Conservation (phyloP, 148 eudicot genomes). For the Rhododendron mucronatum region DNA sequence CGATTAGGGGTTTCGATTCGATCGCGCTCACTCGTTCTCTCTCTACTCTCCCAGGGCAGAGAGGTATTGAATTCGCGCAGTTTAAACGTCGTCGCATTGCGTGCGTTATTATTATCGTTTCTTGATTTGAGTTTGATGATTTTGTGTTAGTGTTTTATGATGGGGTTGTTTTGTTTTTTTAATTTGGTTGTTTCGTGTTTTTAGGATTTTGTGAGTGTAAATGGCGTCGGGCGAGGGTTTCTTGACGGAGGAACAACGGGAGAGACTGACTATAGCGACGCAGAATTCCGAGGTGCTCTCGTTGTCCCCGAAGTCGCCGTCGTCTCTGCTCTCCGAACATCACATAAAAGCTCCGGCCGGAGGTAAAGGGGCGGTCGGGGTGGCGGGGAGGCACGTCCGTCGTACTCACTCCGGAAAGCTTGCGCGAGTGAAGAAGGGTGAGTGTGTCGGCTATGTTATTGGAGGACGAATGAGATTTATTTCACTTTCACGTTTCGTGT, state of each 20-base stretch:
- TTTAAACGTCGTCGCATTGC: not conserved
- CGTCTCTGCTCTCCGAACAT: constrained; percentile 39
- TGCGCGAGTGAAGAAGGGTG: constrained; percentile 77
- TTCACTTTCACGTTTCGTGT: not conserved
- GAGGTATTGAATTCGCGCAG: constrained; percentile 10
- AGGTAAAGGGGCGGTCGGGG: constrained; percentile 47
- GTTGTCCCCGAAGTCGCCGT: constrained; percentile 47
- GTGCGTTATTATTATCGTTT: not conserved
- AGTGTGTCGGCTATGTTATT: constrained; percentile 3
- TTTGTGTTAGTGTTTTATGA: not conserved
- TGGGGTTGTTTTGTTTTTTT: not conserved
- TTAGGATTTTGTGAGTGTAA: constrained; percentile 25
- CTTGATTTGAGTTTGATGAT: not conserved
- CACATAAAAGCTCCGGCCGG: constrained; percentile 57
- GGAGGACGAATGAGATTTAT: not conserved
- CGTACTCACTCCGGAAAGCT: constrained; percentile 86
- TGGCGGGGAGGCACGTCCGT: constrained; percentile 63
- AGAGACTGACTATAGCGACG: constrained; percentile 69
- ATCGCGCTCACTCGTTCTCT: constrained; percentile 14
- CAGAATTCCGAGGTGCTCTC: constrained; percentile 50
- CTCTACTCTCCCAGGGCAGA: constrained; percentile 6
- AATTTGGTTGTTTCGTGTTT: constrained; percentile 9
- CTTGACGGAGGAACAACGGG: constrained; percentile 89
- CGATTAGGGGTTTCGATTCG: not conserved
- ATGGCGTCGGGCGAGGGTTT: constrained; percentile 93